Percentiles rank a stretch among this genome's conserved stretches.
phyloP scores from a whole-genome alignment of 352 stramenopile genomes.

The Pilasporangium apinafurcum region DNA sequence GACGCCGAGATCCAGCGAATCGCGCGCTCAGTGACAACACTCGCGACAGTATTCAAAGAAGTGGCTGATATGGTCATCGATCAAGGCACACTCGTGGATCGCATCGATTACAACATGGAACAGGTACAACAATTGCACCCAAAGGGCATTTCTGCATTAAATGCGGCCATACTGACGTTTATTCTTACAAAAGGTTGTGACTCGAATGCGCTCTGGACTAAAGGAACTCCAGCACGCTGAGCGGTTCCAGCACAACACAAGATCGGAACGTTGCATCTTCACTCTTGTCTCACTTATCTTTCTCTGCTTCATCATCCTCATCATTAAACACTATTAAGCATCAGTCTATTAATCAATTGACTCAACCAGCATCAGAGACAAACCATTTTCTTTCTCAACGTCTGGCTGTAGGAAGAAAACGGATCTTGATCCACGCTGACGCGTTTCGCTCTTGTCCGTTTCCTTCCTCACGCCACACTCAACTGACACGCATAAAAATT shows the following conservation, averaged over 20 bases:
- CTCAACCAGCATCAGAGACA: background rate
- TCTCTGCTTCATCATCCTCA: conserved; percentile 56
- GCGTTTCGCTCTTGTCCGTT: background rate
- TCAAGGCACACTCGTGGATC: conserved; percentile 75
- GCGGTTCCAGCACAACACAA: conserved; percentile 53
- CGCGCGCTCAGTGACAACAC: conserved; percentile 51
- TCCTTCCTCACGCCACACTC: no score
- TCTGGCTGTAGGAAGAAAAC: background rate
- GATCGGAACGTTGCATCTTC: conserved; percentile 70
- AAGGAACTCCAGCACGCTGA: conserved; percentile 57
- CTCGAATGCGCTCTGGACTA: conserved; percentile 46
- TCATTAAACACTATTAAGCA: conserved; percentile 60
- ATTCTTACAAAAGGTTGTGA: conserved; percentile 31
- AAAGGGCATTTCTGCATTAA: background rate
- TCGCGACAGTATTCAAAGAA: conserved; percentile 76
- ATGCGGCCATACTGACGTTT: background rate
- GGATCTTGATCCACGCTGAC: no score
- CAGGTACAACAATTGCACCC: conserved; percentile 24
- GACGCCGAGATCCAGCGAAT: conserved; percentile 78
- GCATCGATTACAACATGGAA: conserved; percentile 87
- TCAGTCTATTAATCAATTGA: background rate
- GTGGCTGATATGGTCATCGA: conserved; percentile 81
- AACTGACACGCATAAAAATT: no score
- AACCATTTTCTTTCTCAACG: background rate
- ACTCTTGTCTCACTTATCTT: conserved; percentile 53